phyloP scores from a whole-genome alignment of 2,329 filamentous ascomycete species.

The Pestalotiopsis sp. region DNA sequence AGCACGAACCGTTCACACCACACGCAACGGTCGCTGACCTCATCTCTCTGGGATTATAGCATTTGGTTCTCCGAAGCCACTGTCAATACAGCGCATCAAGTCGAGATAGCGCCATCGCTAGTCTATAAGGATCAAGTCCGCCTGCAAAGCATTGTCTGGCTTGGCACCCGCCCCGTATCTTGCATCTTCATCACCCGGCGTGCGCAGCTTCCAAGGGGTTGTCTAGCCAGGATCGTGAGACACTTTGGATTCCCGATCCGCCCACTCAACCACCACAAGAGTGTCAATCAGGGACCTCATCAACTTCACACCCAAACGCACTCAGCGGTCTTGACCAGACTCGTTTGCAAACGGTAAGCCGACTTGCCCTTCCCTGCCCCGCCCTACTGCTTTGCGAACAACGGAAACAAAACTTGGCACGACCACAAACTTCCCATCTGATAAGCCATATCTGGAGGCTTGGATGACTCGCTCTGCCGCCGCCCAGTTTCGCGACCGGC shows the following conservation, averaged over 20 bases:
- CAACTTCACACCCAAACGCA: not conserved
- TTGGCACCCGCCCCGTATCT: not conserved
- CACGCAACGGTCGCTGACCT: not conserved
- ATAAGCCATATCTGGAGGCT: no score
- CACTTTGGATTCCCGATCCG: conserved; percentile 20
- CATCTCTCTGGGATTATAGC: not conserved
- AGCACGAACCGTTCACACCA: not conserved
- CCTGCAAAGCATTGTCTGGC: not conserved
- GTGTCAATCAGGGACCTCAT: conserved; percentile 22
- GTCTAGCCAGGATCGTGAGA: conserved; percentile 30
- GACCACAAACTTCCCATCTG: no score
- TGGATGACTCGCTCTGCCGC: no score
- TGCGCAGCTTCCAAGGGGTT: conserved; percentile 12
- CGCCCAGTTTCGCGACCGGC: no score
- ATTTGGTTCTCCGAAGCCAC: not conserved
- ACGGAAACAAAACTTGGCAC: not conserved
- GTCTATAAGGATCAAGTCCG: not conserved
- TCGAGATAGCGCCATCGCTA: not conserved
- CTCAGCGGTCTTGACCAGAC: not conserved
- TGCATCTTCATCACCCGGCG: conserved; percentile 3
- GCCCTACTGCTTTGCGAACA: not conserved
- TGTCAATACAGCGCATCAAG: not conserved
- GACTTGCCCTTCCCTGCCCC: not conserved
- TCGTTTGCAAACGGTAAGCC: not conserved
- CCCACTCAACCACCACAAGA: conserved; percentile 18